Evolutionary conservation across 176 grass and related monocot genomes (phyloP), one percentile per base, ranked within the genome.

Genomic region (Thalia dealbata): DNA sequence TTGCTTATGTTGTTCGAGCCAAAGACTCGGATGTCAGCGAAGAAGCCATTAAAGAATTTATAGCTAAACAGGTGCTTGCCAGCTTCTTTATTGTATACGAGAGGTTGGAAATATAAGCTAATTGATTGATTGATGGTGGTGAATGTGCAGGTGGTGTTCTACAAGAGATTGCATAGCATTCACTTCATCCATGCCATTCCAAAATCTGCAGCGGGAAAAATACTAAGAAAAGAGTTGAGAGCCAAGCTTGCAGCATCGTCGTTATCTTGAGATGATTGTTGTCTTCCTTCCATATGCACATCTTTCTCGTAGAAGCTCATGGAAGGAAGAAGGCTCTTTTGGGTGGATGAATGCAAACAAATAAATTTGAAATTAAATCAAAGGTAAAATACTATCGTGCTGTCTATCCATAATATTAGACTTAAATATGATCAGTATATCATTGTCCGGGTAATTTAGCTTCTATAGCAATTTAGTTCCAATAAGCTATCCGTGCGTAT

Each of bases 101-200:
- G 54, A 28, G 2, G 26, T 52, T 75, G 25, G 0, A 18, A 2
- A 3, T 26, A 32, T 18, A 7, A 38, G 32, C 32, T 38, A 1
- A 14, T 60, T 14, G 3, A 14, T 60, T 14, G 45, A 21, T 21
- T 11, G 6, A 42, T 68, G 65, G 0, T 68, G 14, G 13, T 66
- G 16, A 1, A 41, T 55, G 18, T 66, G 21, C 76, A 97, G 93
- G 95, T 97, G 73, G 87, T 97, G 70, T 97, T 92, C 16, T 92
- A 97, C 70, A 92, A 97, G 83, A 91, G 81, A 71, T 76, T 97
- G 72, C 87, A 97, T 82, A 97, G 79, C 76, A 82, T 97, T 35
- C 81, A 92, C 81, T 97, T 97, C 87, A 78, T 75, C 50, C 78
- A 82, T 21, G 72, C 87, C 29, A 97, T 97, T 67, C 95, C 95